phyloP scores from a whole-genome alignment of 306 rosid species.

The Acacia confusa region DNA sequence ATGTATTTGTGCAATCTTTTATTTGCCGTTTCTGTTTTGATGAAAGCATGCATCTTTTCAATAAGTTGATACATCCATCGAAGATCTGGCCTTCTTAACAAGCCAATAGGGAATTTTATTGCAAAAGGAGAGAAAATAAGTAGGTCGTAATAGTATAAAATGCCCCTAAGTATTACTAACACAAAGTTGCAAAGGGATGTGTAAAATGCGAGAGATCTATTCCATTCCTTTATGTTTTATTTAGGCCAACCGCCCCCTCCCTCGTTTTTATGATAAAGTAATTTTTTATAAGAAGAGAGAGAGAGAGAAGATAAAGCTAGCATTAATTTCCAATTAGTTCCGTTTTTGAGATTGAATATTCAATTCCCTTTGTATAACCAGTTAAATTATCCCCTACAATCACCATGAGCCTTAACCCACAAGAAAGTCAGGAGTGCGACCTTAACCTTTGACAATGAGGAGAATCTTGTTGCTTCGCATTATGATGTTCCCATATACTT shows the following conservation, averaged over 20 bases:
- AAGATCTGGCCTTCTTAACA: slow-evolving; percentile 8
- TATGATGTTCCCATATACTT: neutral
- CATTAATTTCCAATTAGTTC: neutral
- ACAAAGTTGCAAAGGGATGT: neutral
- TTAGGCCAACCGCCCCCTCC: no score
- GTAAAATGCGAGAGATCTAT: neutral
- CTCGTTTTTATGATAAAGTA: no score
- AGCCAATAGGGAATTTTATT: neutral
- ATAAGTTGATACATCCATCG: neutral
- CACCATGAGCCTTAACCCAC: no score
- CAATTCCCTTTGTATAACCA: neutral
- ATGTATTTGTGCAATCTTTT: neutral
- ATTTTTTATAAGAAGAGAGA: neutral
- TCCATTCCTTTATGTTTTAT: neutral
- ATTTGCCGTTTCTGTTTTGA: neutral
- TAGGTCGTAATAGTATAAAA: neutral
- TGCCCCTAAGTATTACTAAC: neutral
- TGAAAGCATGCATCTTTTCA: neutral
- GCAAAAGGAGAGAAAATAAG: neutral
- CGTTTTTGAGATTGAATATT: neutral
- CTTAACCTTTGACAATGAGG: neutral
- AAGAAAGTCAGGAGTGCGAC: no score
- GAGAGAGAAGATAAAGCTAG: neutral
- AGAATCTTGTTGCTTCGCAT: neutral
- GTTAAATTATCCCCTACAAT: neutral